phyloP scores from a whole-genome alignment of 2,329 filamentous ascomycete species.

The Ascochyta koolunga region DNA sequence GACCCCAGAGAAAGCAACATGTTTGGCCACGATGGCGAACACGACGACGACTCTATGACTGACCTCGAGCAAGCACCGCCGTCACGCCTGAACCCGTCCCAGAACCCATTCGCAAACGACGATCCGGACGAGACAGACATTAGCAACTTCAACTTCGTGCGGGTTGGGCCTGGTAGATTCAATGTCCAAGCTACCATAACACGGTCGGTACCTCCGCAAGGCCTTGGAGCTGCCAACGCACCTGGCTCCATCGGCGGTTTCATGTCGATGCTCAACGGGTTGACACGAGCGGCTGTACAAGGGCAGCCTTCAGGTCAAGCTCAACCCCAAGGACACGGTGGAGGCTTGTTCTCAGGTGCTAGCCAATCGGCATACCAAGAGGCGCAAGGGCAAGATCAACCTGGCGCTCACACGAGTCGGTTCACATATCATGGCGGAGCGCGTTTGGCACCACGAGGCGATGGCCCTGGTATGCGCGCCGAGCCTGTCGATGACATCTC shows the following conservation, averaged over 20 bases:
- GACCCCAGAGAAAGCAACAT: constrained; percentile 63
- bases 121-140: constrained; percentile 59
- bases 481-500: constrained; percentile 55
- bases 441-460: constrained; percentile 58
- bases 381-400: constrained; percentile 18
- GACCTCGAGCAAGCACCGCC: constrained; percentile 32
- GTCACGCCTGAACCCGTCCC: constrained; percentile 43
- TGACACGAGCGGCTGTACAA: constrained; percentile 46
- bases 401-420: constrained; percentile 25
- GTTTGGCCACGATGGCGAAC: constrained; percentile 34
- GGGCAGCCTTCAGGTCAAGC: constrained; percentile 15
- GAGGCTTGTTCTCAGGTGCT: constrained; percentile 22
- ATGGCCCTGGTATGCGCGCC: constrained; percentile 56
- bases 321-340: constrained; percentile 25
- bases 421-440: constrained; percentile 43
- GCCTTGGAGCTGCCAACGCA: constrained; percentile 25
- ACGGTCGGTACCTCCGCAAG: constrained; percentile 36
- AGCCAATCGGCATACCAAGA: constrained; percentile 23
- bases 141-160: constrained; percentile 52
- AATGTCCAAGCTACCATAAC: constrained; percentile 45
- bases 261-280: constrained; percentile 54
- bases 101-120: constrained; percentile 58
- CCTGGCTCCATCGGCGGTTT: constrained; percentile 50
- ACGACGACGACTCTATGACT: constrained; percentile 40
- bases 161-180: constrained; percentile 43